Base-by-base conservation (phyloP, 2,329 filamentous ascomycete genomes). In the Aspergillus piperis region DNA sequence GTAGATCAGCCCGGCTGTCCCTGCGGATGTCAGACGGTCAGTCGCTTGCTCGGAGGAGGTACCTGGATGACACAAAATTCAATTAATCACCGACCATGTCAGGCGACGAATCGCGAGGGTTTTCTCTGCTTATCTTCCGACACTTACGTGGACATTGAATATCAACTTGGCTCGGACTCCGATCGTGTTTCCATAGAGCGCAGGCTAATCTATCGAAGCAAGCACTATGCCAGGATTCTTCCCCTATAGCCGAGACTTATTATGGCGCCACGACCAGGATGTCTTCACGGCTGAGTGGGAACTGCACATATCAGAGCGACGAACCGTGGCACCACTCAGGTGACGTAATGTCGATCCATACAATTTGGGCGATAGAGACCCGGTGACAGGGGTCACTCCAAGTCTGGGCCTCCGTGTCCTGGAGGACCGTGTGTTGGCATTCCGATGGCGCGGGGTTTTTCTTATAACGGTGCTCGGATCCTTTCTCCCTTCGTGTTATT, bases 291-390 rank as follows among this genome's bases (percentile, higher is more conserved):
- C 15, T 2, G 11, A 30, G 47, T 50, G 47, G 44, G 44, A 49
- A 27, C 44, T n/a, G 44, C 44, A 13, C 15, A 17, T 23, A 50
- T 17, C 47, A 30, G 13, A 32, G 47, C 47, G 15, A 50, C 25
- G 47, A 50, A 50, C 47, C 47, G 47, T 50, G 47, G 30, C 47
- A 50, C 47, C 25, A 30, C n/a, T 17, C 13, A 17, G n/a, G 47
- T 50, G 47, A 50, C 47, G 47, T 50, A 50, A 50, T 8, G 47
- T 17, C 47, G 47, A 50, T 50, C 47, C 47, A 44, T 44, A 5
- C 47, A n/a, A 30, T n/a, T 17, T 30, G 47, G 8, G 21, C 15
- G 19, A 1, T 15, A 11, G 6, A 8, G 25, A 25, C n/a, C 47
- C 47, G 15, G 21, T 48, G 44, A 48, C 44, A 48, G 17, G 41